Evolutionary conservation across 306 rosid genomes (phyloP).

Genomic region (Ochetophila trinervis): DNA sequence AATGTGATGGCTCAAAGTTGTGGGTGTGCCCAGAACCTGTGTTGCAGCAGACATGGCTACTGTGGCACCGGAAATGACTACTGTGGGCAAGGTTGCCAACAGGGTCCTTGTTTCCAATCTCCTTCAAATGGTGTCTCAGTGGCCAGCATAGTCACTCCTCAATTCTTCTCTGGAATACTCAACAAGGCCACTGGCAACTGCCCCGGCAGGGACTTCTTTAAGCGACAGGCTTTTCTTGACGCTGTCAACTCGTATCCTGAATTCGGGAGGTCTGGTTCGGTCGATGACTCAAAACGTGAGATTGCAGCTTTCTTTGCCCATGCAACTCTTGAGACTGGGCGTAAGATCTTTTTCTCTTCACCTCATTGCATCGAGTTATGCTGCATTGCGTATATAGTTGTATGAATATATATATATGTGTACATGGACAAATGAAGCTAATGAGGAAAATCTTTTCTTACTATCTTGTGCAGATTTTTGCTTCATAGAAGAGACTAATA

Average conservation of each 20-base stretch:
- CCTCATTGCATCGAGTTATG: too few relatives aligned
- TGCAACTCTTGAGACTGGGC: constrained; percentile 29
- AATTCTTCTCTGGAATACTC: constrained; percentile 25
- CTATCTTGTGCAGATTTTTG: constrained; percentile 18
- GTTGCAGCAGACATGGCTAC: too few relatives aligned
- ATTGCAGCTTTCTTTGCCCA: constrained; percentile 39
- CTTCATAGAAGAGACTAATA: constrained; percentile 14
- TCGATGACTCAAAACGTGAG: constrained; percentile 30
- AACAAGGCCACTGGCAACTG: constrained; percentile 23
- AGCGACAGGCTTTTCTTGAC: constrained; percentile 26
- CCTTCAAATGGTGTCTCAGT: constrained; percentile 3
- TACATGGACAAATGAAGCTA: too few relatives aligned
- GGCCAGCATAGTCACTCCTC: constrained; percentile 16
- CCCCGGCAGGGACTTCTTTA: constrained; percentile 27
- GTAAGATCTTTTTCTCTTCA: constrained; percentile 5
- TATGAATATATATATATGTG: background rate
- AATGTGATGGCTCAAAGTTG: constrained; percentile 15
- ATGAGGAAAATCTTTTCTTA: too few relatives aligned
- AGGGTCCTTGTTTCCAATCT: constrained; percentile 10
- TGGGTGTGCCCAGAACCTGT: too few relatives aligned
- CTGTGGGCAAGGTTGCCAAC: constrained; percentile 25
- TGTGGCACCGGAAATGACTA: too few relatives aligned
- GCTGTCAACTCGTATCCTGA: constrained; percentile 13
- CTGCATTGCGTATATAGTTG: too few relatives aligned
- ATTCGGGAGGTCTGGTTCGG: constrained; percentile 12